A percentile compares a stretch with the other conserved stretches of the same genome.
These are phyloP conservation scores for Pleurotus tuber-regium DNA, from an alignment of 768 basidiomycete genomes.

Conservation along the genomic window DNA sequence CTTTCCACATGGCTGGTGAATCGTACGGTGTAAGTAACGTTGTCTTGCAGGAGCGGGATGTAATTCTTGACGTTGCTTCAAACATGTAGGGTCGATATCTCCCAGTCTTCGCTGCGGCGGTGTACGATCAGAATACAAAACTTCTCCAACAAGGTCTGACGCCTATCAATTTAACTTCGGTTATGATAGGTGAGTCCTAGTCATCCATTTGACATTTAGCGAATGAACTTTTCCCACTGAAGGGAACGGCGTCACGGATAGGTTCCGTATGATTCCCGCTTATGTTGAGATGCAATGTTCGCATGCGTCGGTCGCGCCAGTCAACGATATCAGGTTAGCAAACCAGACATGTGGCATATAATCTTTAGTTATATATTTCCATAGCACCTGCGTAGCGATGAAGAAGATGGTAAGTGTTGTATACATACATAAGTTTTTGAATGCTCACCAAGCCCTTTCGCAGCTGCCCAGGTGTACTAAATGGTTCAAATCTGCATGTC, in stretches of 20 bases:
- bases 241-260: slow-evolving; percentile 67
- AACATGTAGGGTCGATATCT: slow-evolving; percentile 59
- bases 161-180: slow-evolving; percentile 62
- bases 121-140: slow-evolving; percentile 67
- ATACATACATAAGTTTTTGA: background rate
- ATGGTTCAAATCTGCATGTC: slow-evolving; percentile 52
- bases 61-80: background rate
- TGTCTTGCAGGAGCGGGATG: too few species aligned
- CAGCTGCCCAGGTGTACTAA: slow-evolving; percentile 69
- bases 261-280: slow-evolving; percentile 38
- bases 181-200: slow-evolving; percentile 59
- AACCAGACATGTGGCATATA: slow-evolving; percentile 35
- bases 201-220: background rate
- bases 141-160: slow-evolving; percentile 51
- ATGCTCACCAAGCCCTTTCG: slow-evolving; percentile 24
- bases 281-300: slow-evolving; percentile 57
- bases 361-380: slow-evolving; percentile 33
- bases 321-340: slow-evolving; percentile 46
- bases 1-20: slow-evolving; percentile 69
- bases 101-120: slow-evolving; percentile 74
- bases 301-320: slow-evolving; percentile 43
- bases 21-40: slow-evolving; percentile 62
- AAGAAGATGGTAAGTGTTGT: slow-evolving; percentile 51
- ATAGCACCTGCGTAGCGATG: slow-evolving; percentile 52
- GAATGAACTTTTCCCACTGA: background rate